Evolutionary conservation across 345 rosid genomes (phyloP).

Genomic region (Populus davidiana): DNA sequence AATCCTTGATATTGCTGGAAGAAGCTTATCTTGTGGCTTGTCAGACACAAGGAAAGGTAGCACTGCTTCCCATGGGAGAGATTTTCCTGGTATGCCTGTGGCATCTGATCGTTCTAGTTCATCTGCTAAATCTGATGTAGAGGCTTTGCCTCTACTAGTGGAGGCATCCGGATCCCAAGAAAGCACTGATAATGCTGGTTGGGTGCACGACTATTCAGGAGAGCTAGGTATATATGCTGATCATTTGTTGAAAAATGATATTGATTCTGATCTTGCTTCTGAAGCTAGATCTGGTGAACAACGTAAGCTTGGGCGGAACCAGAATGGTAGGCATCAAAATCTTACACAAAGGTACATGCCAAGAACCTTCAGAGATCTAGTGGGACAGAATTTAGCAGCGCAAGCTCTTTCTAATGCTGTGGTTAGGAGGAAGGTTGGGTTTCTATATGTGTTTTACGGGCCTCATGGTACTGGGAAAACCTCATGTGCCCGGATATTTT

Average conservation of each 20-base stretch:
- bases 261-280: conserved; percentile 70
- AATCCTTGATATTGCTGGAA: conserved; percentile 85
- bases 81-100: conserved; percentile 55
- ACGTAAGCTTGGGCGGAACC: conserved; percentile 30
- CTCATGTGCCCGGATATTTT: conserved; percentile 84
- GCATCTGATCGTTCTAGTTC: conserved; percentile 58
- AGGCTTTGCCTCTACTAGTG: conserved; percentile 69
- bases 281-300: conserved; percentile 70
- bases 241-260: conserved; percentile 61
- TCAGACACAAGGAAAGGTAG: conserved; percentile 68
- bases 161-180: conserved; percentile 62
- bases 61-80: conserved; percentile 49
- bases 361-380: conserved; percentile 64
- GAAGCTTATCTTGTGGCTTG: conserved; percentile 91
- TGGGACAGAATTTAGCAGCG: conserved; percentile 81
- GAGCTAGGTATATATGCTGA: conserved; percentile 89
- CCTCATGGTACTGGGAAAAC: conserved; percentile 98
- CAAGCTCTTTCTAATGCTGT: conserved; percentile 93
- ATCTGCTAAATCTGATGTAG: conserved; percentile 44
- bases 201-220: conserved; percentile 92
- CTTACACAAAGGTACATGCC: conserved; percentile 85
- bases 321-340: conserved; percentile 60
- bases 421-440: conserved; percentile 65
- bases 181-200: conserved; percentile 60
- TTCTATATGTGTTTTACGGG: conserved; percentile 87